Percentiles rank a stretch among this genome's conserved stretches.
These are phyloP conservation scores for Boletus vermiculosoides DNA, from an alignment of 768 basidiomycete species.

Conservation along the genomic window DNA sequence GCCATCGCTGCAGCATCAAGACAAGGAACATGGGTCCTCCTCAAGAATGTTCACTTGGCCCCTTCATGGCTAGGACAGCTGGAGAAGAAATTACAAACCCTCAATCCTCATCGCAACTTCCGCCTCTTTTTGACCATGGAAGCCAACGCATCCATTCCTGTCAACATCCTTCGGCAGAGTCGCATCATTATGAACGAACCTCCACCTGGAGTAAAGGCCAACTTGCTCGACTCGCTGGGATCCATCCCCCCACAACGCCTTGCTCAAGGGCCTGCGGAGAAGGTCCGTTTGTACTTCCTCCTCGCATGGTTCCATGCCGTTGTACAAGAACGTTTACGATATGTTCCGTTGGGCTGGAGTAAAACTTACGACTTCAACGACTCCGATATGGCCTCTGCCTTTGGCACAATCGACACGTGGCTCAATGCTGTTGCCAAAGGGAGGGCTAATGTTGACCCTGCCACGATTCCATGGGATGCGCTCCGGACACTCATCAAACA, in stretches of 20 bases:
- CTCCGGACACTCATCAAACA: slow-evolving; percentile 92
- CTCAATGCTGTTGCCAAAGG: slow-evolving; percentile 78
- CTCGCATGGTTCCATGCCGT: slow-evolving; percentile 99
- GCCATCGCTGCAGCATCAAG: slow-evolving; percentile 91
- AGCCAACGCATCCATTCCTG: slow-evolving; percentile 89
- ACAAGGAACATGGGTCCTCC: slow-evolving; percentile 92
- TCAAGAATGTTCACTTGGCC: slow-evolving; percentile 97
- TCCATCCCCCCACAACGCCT: slow-evolving; percentile 70
- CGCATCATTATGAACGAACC: slow-evolving; percentile 99
- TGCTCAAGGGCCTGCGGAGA: slow-evolving; percentile 87
- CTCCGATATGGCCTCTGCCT: slow-evolving; percentile 93
- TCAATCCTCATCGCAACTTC: slow-evolving; percentile 89
- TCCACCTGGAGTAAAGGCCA: slow-evolving; percentile 95
- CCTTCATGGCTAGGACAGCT: slow-evolving; percentile 94
- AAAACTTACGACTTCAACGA: slow-evolving; percentile 99
- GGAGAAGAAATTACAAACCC: slow-evolving; percentile 93
- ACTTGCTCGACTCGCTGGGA: slow-evolving; percentile 85
- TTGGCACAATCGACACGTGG: slow-evolving; percentile 91
- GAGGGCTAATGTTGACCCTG: slow-evolving; percentile 88
- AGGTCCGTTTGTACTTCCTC: slow-evolving; percentile 90
- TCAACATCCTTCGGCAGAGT: slow-evolving; percentile 95
- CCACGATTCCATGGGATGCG: slow-evolving; percentile 91
- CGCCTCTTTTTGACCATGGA: slow-evolving; percentile 98
- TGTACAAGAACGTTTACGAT: slow-evolving; percentile 94
- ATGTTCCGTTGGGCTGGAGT: slow-evolving; percentile 95